Conservation (phyloP, 176 grass and related monocot species). For the Cocos nucifera region DNA sequence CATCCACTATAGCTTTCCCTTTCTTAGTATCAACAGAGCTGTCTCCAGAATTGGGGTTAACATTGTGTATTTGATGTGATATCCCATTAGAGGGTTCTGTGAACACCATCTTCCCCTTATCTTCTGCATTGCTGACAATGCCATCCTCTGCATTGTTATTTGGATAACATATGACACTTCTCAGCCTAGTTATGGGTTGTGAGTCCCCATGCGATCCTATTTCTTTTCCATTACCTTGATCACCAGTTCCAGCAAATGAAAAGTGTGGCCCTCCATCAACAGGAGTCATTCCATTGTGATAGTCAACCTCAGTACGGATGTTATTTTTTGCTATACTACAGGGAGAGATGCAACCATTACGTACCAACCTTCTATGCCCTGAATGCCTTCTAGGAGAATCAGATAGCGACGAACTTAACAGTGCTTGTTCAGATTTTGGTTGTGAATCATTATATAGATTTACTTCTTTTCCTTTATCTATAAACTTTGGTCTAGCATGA, state of each 20-base stretch:
- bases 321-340: slow-evolving; percentile 19
- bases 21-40: slow-evolving; percentile 20
- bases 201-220: not conserved
- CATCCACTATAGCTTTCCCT: slow-evolving; percentile 31
- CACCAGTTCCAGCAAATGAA: not conserved
- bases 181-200: not conserved
- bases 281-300: too few relatives aligned
- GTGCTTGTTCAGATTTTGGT: slow-evolving; percentile 7
- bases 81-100: too few relatives aligned
- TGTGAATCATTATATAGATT: slow-evolving; percentile 4
- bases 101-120: slow-evolving; percentile 8
- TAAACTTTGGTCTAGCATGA: slow-evolving; percentile 13
- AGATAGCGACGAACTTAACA: slow-evolving; percentile 18
- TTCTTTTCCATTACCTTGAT: not conserved
- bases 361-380: slow-evolving; percentile 26
- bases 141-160: not conserved
- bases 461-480: slow-evolving; percentile 33
- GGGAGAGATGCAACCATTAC: slow-evolving; percentile 34
- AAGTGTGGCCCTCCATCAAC: not conserved
- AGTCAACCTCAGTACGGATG: not conserved
- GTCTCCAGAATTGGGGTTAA: slow-evolving; percentile 14
- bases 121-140: slow-evolving; percentile 15
- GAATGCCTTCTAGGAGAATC: slow-evolving; percentile 35
- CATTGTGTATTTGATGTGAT: slow-evolving; percentile 12
- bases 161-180: not conserved